Evolutionary conservation across 495 filamentous ascomycete species (phyloP), one percentile per base, ranked within the genome.

Genomic region (Trichoderma virens): DNA sequence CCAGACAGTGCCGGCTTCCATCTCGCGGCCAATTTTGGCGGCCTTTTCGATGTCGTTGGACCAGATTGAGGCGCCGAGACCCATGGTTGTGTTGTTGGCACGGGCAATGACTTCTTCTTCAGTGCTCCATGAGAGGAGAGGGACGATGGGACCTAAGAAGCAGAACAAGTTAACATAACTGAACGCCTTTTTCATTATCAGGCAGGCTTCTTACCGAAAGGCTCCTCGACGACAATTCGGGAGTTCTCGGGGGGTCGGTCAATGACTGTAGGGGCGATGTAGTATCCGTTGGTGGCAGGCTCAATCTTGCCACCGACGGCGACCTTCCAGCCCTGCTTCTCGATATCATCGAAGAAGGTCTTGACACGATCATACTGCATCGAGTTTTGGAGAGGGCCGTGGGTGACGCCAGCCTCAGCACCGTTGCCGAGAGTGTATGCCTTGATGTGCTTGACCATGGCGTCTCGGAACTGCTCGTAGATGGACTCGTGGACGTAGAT

Each of bases 401-500:
- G 75, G 47, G 82, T 71, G 43, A 73, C 73, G 51, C 76, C 77
- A 3, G 72, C 59, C 4, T 75, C 67, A 27, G 70, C 70, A 3
- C 79, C 78, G 27, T 79, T 75, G 45, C 81, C 77, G 2, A 83
- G 75, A 28, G 75, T 75, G 61, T 83, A 78, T 13, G 64, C 69
- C 27, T 67, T 69, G 69, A 83, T 84, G 13, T 79, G 68, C 39
- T 30, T 47, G 38, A 86, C 76, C 64, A 90, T 75, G 8, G 74
- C 74, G 14, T 78, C 70, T 7, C 86, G 70, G 73, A 90, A 90
- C 43, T 75, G 70, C 30, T 86, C 80, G 73, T 88, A 90, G 67
- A 89, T 85, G n/a, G 74, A 74, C 66, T 88, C 81, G 74, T 90
- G 87, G 20, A 90, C 81, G 70, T 89, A 90, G 64, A 90, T 76